These are phyloP conservation scores for Candida peoriensis DNA, from an alignment of 805 yeast genomes.

Conservation along the genomic window DNA sequence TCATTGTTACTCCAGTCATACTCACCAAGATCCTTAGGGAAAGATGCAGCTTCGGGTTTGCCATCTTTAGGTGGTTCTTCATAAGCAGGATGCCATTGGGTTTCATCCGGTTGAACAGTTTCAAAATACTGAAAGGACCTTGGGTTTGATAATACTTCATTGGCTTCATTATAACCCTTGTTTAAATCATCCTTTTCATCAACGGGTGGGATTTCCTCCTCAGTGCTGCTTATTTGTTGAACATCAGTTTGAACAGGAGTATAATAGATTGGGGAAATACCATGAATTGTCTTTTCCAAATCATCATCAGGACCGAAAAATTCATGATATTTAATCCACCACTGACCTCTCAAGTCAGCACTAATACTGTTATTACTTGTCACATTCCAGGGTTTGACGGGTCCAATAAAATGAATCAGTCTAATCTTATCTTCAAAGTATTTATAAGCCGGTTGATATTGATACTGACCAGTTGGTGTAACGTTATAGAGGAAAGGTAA, in stretches of 20 bases:
- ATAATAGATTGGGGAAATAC: slow-evolving; percentile 21
- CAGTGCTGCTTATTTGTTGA: too few species aligned
- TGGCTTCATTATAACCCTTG: not conserved
- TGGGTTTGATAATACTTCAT: slow-evolving; percentile 17
- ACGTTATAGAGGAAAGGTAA: slow-evolving; percentile 84
- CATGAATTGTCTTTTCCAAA: slow-evolving; percentile 17
- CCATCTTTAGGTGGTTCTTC: slow-evolving; percentile 37
- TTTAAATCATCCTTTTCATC: slow-evolving; percentile 1
- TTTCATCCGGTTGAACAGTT: slow-evolving; percentile 10
- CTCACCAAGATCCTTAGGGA: slow-evolving; percentile 16
- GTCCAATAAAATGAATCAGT: slow-evolving; percentile 65
- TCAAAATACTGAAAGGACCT: slow-evolving; percentile 17
- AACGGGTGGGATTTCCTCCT: not conserved
- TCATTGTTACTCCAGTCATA: slow-evolving; percentile 17
- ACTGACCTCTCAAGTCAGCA: slow-evolving; percentile 17
- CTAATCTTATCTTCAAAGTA: slow-evolving; percentile 42
- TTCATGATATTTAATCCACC: slow-evolving; percentile 23
- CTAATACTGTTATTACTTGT: too few species aligned
- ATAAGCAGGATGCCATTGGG: slow-evolving; percentile 39
- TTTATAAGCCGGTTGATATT: slow-evolving; percentile 65
- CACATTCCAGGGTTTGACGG: slow-evolving; percentile 60
- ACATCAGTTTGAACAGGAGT: slow-evolving; percentile 1
- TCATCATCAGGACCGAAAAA: slow-evolving; percentile 15
- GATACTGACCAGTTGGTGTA: slow-evolving; percentile 64
- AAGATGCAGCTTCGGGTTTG: slow-evolving; percentile 22